Conservation (phyloP, 345 rosid genomes). For the Eucalyptus marginata region DNA sequence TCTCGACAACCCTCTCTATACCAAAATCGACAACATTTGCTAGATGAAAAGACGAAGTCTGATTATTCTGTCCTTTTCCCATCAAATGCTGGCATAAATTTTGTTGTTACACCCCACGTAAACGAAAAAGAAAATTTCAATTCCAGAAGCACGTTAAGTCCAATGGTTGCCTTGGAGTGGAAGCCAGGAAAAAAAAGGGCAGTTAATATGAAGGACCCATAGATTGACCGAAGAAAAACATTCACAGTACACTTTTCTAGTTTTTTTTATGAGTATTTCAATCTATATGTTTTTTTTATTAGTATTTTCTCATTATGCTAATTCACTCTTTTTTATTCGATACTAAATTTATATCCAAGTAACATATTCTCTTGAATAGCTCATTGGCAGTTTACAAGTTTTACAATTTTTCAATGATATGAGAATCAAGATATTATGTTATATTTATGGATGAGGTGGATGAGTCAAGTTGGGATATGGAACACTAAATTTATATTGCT, state of each 20-base stretch:
- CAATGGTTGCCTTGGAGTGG: neutral
- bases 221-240: no score
- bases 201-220: no score
- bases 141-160: neutral
- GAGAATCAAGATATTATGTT: rapidly evolving
- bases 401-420: no score
- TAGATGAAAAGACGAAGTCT: neutral
- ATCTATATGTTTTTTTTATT: no score
- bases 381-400: rapidly evolving
- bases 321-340: no score
- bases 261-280: no score
- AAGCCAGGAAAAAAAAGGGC: no score
- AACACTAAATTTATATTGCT: rapidly evolving
- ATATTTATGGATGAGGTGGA: rapidly evolving
- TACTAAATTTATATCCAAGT: no score
- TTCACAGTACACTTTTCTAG: no score
- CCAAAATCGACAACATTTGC: neutral
- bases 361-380: rapidly evolving
- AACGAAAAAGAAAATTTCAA: neutral
- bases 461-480: no score
- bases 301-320: no score
- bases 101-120: neutral
- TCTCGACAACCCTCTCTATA: neutral
- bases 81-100: neutral
- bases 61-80: neutral